phyloP scores from a whole-genome alignment of 1,139 yeast genomes.

The Scheffersomyces parashehatae region DNA sequence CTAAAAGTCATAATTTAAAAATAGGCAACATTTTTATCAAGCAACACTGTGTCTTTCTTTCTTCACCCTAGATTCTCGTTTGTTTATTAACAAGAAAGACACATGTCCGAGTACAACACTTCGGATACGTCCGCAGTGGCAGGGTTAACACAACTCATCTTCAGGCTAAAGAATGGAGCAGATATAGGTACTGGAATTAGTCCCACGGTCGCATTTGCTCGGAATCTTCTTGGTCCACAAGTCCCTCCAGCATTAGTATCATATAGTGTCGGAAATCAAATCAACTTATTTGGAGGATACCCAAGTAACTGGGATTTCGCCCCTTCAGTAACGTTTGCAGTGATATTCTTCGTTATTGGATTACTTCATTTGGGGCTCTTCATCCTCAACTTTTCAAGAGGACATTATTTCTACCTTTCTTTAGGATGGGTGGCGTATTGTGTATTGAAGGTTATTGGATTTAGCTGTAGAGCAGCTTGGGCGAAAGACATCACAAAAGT shows the following conservation, averaged over 20 bases:
- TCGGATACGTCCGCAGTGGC: too few relatives aligned
- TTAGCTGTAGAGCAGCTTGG: slow-evolving; percentile 62
- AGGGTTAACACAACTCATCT: slow-evolving; percentile 16
- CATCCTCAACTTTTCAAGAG: slow-evolving; percentile 50
- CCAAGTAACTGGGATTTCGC: slow-evolving; percentile 59
- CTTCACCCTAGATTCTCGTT: too few relatives aligned
- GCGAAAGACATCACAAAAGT: slow-evolving; percentile 47
- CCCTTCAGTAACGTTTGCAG: slow-evolving; percentile 62
- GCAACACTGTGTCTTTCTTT: too few relatives aligned
- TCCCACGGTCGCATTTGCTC: slow-evolving; percentile 30
- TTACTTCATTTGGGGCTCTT: slow-evolving; percentile 53
- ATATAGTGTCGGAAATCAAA: slow-evolving; percentile 42
- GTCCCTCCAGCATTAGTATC: slow-evolving; percentile 40
- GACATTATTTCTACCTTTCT: slow-evolving; percentile 65
- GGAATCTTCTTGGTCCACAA: slow-evolving; percentile 22
- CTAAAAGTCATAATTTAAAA: too few relatives aligned
- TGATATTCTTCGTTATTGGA: slow-evolving; percentile 50
- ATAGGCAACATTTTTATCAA: too few relatives aligned
- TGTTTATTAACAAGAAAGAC: too few relatives aligned
- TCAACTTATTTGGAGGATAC: slow-evolving; percentile 66
- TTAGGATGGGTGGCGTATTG: slow-evolving; percentile 59
- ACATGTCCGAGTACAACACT: too few relatives aligned
- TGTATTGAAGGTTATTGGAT: slow-evolving; percentile 58
- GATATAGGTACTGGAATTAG: slow-evolving; percentile 54
- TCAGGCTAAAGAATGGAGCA: slow-evolving; percentile 38